Evolutionary conservation across 768 basidiomycete species (phyloP), one percentile per base, ranked within the genome.

Genomic region (Astraeus odoratus): DNA sequence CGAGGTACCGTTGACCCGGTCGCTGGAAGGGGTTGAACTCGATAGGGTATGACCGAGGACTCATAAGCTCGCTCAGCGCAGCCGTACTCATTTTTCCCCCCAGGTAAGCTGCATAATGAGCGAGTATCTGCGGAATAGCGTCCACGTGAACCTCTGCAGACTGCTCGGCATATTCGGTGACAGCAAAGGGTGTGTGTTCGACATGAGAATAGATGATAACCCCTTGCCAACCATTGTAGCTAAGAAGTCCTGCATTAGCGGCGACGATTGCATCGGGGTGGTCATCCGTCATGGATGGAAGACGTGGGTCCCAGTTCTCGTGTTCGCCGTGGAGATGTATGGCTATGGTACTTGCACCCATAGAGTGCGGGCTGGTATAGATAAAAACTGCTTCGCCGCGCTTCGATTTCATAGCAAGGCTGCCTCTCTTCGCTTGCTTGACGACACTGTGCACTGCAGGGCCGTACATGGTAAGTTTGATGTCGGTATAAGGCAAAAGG

Each of bases 241-340:
- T 52, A 25, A 59, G 57, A 19, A 72, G 51, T 22, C 68, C 71
- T 2, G 71, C 70, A 48, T 72, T 69, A 36, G 61, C 56, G 2
- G 60, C 71, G 27, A 76, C 51, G 43, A 76, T 57, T 15, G 67
- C 74, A 50, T 76, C 69, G 1, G 75, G 69, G 20, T 51, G 39
- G 33, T 43, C 48, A 18, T 52, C 40, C 19, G 27, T 26, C 15
- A 58, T 34, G 19, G 59, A 51, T 8, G 34, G 27, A 24, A 57
- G 52, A 33, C 55, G 55, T 31, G 57, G 58, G 3, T 55, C 54
- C 59, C 60, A 59, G 44, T 49, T 52, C 20, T 58, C 55, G 19
- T 53, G 49, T 4, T 57, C 54, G 35, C 59, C 58, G 6, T 65
- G 53, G 30, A 71, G 66, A 47, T 58, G 59, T 33, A 74, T 62